A percentile compares a stretch with the other conserved stretches of the same genome.
phyloP scores from a whole-genome alignment of 2,329 filamentous ascomycete species.

The Dothistroma septosporum region DNA sequence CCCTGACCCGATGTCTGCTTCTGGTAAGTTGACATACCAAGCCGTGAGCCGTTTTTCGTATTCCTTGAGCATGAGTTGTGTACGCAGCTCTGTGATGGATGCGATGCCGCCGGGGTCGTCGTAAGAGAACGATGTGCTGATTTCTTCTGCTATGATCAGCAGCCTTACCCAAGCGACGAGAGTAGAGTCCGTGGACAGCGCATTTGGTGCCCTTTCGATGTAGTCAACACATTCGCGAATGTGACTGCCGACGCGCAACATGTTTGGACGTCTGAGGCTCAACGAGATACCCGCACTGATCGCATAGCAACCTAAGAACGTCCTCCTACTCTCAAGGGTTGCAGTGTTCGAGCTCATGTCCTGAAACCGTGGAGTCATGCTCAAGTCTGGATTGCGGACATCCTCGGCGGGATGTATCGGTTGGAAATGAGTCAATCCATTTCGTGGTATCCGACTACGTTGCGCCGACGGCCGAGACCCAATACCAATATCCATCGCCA shows the following conservation, averaged over 20 bases:
- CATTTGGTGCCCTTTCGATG: conserved; percentile 52
- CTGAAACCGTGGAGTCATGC: conserved; percentile 21
- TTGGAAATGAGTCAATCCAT: neutral
- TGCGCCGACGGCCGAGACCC: conserved; percentile 19
- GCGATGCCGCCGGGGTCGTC: conserved; percentile 57
- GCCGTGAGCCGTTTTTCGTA: conserved; percentile 63
- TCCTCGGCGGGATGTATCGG: conserved; percentile 26
- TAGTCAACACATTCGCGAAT: conserved; percentile 58
- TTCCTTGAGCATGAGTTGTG: conserved; percentile 60
- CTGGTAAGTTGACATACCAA: conserved; percentile 54
- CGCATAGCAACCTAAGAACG: conserved; percentile 59
- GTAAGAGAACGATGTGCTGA: conserved; percentile 61
- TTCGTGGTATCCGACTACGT: neutral
- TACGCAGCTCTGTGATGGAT: conserved; percentile 58
- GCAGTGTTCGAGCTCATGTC: conserved; percentile 46
- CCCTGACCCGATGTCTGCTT: conserved; percentile 40
- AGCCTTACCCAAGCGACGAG: conserved; percentile 59
- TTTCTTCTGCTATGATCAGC: conserved; percentile 63
- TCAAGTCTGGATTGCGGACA: conserved; percentile 26
- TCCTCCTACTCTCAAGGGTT: conserved; percentile 53
- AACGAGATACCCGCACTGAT: conserved; percentile 58
- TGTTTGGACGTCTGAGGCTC: conserved; percentile 57
- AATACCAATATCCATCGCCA: conserved; percentile 46
- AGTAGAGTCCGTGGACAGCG: conserved; percentile 54
- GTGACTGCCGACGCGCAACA: conserved; percentile 58